Percentiles rank a stretch among this genome's conserved stretches.
Evolutionary conservation across 306 rosid species (phyloP).

Genomic region (Cucurbita argyrosperma): DNA sequence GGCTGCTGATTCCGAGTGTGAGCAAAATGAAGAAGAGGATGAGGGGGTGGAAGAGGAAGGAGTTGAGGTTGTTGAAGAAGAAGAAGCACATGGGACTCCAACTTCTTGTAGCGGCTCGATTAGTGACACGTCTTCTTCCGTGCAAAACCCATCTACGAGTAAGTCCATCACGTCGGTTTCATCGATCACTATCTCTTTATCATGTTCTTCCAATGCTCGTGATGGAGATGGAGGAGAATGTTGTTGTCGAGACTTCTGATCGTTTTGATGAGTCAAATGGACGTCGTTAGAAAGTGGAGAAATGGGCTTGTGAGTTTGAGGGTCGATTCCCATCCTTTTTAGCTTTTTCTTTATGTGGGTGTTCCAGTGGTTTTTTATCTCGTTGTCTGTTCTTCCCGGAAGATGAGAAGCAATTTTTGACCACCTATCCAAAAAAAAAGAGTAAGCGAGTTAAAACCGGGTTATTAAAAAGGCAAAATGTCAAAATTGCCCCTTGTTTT

Average conservation of each 20-base stretch:
- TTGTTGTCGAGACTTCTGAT: not conserved
- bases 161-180: not conserved
- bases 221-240: not conserved
- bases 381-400: not conserved
- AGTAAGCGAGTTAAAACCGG: not conserved
- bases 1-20: not conserved
- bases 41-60: not conserved
- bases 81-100: not conserved
- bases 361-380: not conserved
- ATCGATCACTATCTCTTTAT: not conserved
- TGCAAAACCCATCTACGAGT: not conserved
- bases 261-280: not conserved
- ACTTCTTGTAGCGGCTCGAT: not conserved
- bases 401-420: constrained; percentile 7
- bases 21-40: not conserved
- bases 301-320: not conserved
- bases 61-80: not conserved
- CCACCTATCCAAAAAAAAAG: not conserved
- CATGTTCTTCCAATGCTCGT: not conserved
- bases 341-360: constrained; percentile 2
- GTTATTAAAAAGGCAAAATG: not conserved
- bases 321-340: not conserved
- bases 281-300: not conserved
- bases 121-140: not conserved
- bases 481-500: not conserved